These are phyloP conservation scores for Przewalskia tangutica DNA, from an alignment of 257 asterid species.

Conservation along the genomic window DNA sequence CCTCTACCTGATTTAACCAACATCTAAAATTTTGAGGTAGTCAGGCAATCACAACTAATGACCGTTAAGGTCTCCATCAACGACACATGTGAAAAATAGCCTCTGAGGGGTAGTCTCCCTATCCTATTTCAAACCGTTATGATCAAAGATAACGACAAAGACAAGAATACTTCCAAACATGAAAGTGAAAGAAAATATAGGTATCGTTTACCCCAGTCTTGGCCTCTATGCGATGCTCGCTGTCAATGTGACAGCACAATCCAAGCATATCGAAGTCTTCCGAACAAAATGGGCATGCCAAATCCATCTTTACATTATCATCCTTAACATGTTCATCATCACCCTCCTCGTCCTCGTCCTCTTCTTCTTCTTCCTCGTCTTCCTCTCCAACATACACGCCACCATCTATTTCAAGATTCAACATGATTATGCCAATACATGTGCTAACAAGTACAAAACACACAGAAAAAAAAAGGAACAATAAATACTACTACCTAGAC, in stretches of 20 bases:
- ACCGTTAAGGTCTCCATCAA: background rate
- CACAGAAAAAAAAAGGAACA: background rate
- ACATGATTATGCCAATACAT: background rate
- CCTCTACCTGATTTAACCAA: background rate
- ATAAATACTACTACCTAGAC: background rate
- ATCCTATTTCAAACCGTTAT: background rate
- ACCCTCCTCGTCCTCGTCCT: slow-evolving; percentile 27
- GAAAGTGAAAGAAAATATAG: background rate
- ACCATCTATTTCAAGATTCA: slow-evolving; percentile 7
- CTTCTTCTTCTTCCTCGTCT: slow-evolving; percentile 26
- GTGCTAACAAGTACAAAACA: background rate
- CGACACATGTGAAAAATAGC: background rate
- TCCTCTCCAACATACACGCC: slow-evolving; percentile 38
- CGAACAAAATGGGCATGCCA: slow-evolving; percentile 80
- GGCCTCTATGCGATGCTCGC: slow-evolving; percentile 74
- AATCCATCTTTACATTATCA: slow-evolving; percentile 41
- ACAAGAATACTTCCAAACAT: background rate
- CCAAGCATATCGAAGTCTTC: slow-evolving; percentile 87
- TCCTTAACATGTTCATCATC: slow-evolving; percentile 8
- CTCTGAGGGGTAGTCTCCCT: background rate
- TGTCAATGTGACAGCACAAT: slow-evolving; percentile 85
- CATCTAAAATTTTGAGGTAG: background rate
- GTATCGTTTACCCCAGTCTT: slow-evolving; percentile 52
- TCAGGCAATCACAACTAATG: background rate
- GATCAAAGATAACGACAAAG: background rate